A percentile compares a stretch with the other conserved stretches of the same genome.
Conservation (phyloP, 768 basidiomycete genomes). For the Russula ochroleuca region DNA sequence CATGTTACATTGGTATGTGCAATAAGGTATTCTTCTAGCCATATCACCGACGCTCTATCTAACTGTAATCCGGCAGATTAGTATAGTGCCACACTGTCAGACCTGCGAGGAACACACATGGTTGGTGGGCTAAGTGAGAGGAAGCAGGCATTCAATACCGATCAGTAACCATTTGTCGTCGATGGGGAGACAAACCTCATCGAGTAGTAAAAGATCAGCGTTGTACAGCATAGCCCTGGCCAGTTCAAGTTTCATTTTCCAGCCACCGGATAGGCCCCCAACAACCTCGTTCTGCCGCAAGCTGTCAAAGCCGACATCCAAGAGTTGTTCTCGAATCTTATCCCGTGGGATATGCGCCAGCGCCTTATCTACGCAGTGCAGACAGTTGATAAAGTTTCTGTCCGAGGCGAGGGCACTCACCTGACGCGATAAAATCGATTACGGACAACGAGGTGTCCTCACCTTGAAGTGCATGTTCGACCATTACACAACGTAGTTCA, state of each 20-base stretch:
- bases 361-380: slow-evolving; percentile 52
- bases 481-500: slow-evolving; percentile 88
- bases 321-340: slow-evolving; percentile 73
- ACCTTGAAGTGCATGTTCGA: slow-evolving; percentile 93
- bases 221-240: slow-evolving; percentile 97
- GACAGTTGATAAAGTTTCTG: neutral
- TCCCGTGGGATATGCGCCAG: slow-evolving; percentile 57
- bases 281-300: slow-evolving; percentile 78
- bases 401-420: slow-evolving; percentile 39
- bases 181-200: slow-evolving; percentile 59
- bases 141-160: slow-evolving; percentile 24
- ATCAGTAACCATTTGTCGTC: slow-evolving; percentile 15
- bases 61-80: slow-evolving; percentile 42
- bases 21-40: slow-evolving; percentile 87
- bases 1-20: slow-evolving; percentile 82
- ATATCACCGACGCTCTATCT: slow-evolving; percentile 79
- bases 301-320: slow-evolving; percentile 90
- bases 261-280: slow-evolving; percentile 90
- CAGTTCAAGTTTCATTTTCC: slow-evolving; percentile 99
- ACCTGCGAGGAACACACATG: slow-evolving; percentile 54
- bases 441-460: slow-evolving; percentile 82
- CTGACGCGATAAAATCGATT: slow-evolving; percentile 85
- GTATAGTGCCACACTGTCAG: slow-evolving; percentile 24
- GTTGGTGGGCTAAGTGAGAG: slow-evolving; percentile 91
- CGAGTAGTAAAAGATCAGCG: slow-evolving; percentile 77